These are phyloP conservation scores for Pleurotus pulmonarius DNA, from an alignment of 768 basidiomycete genomes.

Conservation along the genomic window DNA sequence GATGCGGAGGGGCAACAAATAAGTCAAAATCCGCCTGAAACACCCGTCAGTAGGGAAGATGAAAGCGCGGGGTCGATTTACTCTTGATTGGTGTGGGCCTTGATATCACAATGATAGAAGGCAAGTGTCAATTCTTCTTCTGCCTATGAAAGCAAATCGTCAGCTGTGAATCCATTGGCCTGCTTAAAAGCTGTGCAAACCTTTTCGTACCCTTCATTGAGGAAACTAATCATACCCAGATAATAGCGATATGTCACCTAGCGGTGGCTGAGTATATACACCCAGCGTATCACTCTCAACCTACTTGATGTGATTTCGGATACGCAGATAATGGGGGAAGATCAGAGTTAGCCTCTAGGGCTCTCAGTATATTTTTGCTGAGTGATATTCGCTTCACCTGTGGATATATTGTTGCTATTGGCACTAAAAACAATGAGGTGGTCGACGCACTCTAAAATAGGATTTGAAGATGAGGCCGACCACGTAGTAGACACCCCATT, in stretches of 20 bases:
- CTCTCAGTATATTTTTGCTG: constrained; percentile 88
- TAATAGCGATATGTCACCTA: constrained; percentile 96
- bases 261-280: constrained; percentile 12
- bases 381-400: constrained; percentile 90
- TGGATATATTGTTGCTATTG: background rate
- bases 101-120: constrained; percentile 76
- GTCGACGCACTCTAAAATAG: constrained; percentile 78
- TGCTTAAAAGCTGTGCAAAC: constrained; percentile 29
- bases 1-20: constrained; percentile 86
- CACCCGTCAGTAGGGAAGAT: background rate
- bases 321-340: constrained; percentile 74
- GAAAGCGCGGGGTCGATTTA: constrained; percentile 28
- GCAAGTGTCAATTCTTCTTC: constrained; percentile 86
- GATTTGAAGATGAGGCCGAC: constrained; percentile 89
- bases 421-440: no score
- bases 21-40: constrained; percentile 81
- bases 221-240: constrained; percentile 89
- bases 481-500: constrained; percentile 92
- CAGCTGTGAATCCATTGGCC: background rate
- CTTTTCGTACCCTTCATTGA: constrained; percentile 89
- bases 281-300: constrained; percentile 11
- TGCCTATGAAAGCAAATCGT: constrained; percentile 41
- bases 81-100: constrained; percentile 78
- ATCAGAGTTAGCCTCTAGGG: constrained; percentile 80
- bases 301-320: constrained; percentile 83